phyloP scores from a whole-genome alignment of 331 rosid species.

The Dryas integrifolia region DNA sequence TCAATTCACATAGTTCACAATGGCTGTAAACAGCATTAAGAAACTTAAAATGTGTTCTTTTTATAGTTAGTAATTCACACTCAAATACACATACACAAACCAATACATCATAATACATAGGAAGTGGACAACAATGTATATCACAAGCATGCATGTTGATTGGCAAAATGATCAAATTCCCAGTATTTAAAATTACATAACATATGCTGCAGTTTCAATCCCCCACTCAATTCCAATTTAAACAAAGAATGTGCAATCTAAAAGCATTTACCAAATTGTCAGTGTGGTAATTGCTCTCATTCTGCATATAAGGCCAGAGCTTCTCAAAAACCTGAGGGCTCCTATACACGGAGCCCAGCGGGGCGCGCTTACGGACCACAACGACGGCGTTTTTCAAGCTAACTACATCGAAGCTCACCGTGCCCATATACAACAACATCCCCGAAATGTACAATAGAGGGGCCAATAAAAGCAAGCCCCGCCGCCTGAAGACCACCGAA shows the following conservation, averaged over 20 bases:
- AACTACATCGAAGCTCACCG: conserved; percentile 68
- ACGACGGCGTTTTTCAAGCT: conserved; percentile 57
- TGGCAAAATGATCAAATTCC: neutral
- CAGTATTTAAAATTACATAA: neutral
- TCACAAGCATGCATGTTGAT: neutral
- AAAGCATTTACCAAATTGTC: conserved; percentile 50
- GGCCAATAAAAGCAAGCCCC: conserved; percentile 80
- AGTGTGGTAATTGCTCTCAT: conserved; percentile 46
- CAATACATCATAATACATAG: neutral
- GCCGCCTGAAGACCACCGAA: conserved; percentile 63
- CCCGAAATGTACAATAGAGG: conserved; percentile 83
- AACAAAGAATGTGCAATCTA: neutral
- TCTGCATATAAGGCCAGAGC: conserved; percentile 78
- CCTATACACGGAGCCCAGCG: conserved; percentile 70
- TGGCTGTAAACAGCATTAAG: conserved; percentile 9
- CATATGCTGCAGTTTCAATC: neutral
- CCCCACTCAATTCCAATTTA: neutral
- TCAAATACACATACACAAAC: neutral
- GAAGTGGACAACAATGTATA: neutral
- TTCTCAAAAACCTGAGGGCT: conserved; percentile 77
- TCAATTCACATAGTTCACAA: conserved; percentile 15
- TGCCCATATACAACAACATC: conserved; percentile 87
- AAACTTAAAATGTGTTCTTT: neutral
- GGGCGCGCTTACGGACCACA: conserved; percentile 55
- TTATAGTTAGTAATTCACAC: neutral